Percentiles rank a stretch among this genome's conserved stretches.
These are phyloP conservation scores for Scutellaria galericulata DNA, from an alignment of 257 asterid genomes.

Conservation along the genomic window DNA sequence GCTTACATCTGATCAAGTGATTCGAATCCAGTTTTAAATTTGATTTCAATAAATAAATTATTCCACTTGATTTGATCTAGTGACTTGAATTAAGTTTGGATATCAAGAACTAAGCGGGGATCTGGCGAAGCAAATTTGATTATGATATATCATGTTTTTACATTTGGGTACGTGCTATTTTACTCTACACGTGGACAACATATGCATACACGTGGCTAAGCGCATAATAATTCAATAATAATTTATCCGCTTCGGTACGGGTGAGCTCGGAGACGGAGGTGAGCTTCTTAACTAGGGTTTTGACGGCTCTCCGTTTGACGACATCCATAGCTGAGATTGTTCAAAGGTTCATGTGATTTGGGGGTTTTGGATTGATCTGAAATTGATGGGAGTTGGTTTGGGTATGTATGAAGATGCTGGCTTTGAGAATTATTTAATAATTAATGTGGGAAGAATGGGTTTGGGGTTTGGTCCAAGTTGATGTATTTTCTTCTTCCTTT, in stretches of 20 bases:
- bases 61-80: no score
- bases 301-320: conserved; percentile 64
- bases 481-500: not conserved
- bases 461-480: conserved; percentile 35
- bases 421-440: not conserved
- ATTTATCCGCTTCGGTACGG: conserved; percentile 67
- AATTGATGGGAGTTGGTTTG: not conserved
- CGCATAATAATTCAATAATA: no score
- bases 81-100: no score
- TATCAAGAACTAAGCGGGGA: no score
- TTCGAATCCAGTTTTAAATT: no score
- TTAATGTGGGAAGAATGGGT: conserved; percentile 7
- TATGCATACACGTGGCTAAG: no score
- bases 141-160: no score
- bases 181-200: no score
- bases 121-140: no score
- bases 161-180: no score
- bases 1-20: no score
- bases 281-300: conserved; percentile 67
- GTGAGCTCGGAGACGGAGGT: conserved; percentile 86
- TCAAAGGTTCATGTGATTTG: conserved; percentile 24
- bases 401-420: conserved; percentile 28
- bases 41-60: no score
- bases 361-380: not conserved
- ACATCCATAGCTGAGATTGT: conserved; percentile 57